A percentile compares a stretch with the other conserved stretches of the same genome.
phyloP scores from a whole-genome alignment of 192 early-diverging fungal genomes.

The Coemansia sp. region DNA sequence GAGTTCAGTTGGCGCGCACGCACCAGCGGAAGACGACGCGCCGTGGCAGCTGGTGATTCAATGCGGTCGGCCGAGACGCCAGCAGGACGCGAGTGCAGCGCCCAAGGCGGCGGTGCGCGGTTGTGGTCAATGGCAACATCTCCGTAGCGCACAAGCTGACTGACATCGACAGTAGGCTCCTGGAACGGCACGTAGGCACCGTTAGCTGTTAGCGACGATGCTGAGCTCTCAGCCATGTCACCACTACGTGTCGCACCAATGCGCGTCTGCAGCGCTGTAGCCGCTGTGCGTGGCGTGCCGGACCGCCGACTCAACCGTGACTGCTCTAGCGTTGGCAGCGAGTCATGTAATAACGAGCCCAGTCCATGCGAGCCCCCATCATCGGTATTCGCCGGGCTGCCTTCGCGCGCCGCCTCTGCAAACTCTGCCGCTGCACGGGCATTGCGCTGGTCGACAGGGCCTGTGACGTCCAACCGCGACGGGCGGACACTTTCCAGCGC shows the following conservation, averaged over 20 bases:
- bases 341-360: constrained; percentile 42
- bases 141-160: constrained; percentile 26
- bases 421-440: constrained; percentile 18
- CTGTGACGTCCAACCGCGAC: constrained; percentile 9
- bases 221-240: background rate
- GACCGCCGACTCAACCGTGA: constrained; percentile 14
- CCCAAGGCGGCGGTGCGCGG: background rate
- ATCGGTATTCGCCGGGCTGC: background rate
- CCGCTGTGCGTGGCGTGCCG: background rate
- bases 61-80: constrained; percentile 15
- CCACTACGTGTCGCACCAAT: background rate
- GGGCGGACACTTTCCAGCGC: constrained; percentile 8
- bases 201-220: constrained; percentile 10
- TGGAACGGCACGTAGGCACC: constrained; percentile 50
- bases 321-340: constrained; percentile 15
- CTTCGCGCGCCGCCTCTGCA: constrained; percentile 9
- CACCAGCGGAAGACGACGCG: constrained; percentile 4
- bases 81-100: background rate
- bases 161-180: constrained; percentile 48
- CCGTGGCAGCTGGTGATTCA: constrained; percentile 2
- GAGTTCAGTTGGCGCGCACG: constrained; percentile 10
- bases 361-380: constrained; percentile 32
- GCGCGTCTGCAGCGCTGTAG: background rate
- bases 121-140: constrained; percentile 19
- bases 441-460: constrained; percentile 7